Evolutionary conservation across 805 yeast genomes (phyloP).

Genomic region (Kuraishia floccosa): DNA sequence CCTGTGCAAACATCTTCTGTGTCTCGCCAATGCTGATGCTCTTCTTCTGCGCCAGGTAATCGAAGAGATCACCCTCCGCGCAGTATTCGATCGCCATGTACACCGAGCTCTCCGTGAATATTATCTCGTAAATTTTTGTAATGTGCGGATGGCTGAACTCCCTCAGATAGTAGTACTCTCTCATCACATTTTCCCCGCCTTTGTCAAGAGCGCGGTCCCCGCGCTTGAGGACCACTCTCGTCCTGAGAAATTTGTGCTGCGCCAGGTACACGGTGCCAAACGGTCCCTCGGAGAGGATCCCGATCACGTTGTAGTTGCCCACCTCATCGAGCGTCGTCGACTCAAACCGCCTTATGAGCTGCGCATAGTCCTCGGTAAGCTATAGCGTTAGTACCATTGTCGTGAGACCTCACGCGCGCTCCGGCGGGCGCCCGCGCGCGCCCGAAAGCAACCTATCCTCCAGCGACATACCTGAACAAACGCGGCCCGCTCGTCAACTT

Average conservation of each 20-base stretch:
- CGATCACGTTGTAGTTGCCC: conserved; percentile 68
- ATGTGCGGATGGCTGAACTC: conserved; percentile 79
- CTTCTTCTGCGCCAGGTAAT: conserved; percentile 42
- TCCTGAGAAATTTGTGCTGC: conserved; percentile 57
- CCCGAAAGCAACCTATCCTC: too few relatives aligned
- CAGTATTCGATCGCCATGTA: conserved; percentile 92
- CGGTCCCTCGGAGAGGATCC: conserved; percentile 83
- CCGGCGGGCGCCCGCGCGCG: too few relatives aligned
- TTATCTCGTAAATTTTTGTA: conserved; percentile 75
- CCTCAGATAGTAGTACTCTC: conserved; percentile 83
- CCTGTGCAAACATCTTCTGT: conserved; percentile 47
- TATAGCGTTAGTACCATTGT: conserved; percentile 3
- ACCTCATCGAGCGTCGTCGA: conserved; percentile 43
- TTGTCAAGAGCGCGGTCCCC: conserved; percentile 34
- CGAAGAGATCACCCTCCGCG: conserved; percentile 68
- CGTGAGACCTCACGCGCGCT: too few relatives aligned
- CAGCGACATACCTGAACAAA: neutral
- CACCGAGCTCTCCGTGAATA: conserved; percentile 66
- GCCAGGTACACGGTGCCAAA: conserved; percentile 91
- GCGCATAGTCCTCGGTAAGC: conserved; percentile 22
- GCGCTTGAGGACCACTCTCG: conserved; percentile 78
- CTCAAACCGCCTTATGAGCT: conserved; percentile 21
- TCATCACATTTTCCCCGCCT: conserved; percentile 73
- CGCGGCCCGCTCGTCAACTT: neutral
- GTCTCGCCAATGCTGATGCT: conserved; percentile 40